These are phyloP conservation scores for Coniella lustricola DNA, from an alignment of 2,329 filamentous ascomycete genomes.

Conservation along the genomic window DNA sequence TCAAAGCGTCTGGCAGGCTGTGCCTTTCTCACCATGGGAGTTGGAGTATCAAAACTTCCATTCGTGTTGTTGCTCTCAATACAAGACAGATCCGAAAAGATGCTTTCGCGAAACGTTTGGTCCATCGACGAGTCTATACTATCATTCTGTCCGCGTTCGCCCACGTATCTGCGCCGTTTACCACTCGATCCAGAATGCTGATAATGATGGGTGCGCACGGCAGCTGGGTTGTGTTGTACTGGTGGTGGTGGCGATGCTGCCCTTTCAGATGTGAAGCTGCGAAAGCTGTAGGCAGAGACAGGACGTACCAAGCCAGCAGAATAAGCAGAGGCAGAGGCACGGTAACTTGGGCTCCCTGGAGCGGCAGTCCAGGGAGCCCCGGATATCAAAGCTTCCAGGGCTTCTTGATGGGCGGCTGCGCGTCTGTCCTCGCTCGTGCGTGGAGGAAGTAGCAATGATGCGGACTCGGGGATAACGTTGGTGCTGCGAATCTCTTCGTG, in stretches of 20 bases:
- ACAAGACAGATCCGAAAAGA: slow-evolving; percentile 12
- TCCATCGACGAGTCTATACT: slow-evolving; percentile 15
- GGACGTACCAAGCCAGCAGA: no score
- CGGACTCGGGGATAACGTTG: slow-evolving; percentile 18
- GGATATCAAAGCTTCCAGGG: slow-evolving; percentile 8
- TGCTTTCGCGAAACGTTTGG: slow-evolving; percentile 11
- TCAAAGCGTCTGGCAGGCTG: slow-evolving; percentile 1
- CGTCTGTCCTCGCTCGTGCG: slow-evolving; percentile 25
- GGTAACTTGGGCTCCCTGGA: neutral
- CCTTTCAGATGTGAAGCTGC: slow-evolving; percentile 7
- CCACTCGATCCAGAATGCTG: neutral
- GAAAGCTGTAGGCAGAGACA: slow-evolving; percentile 11
- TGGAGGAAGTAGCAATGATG: neutral
- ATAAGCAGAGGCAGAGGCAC: neutral
- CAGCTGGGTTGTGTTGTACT: slow-evolving; percentile 9
- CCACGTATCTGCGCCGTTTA: slow-evolving; percentile 1
- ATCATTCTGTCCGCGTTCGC: neutral
- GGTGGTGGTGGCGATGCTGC: neutral
- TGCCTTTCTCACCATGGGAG: neutral
- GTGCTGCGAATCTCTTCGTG: slow-evolving; percentile 22
- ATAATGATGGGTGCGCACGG: neutral
- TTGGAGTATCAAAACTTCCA: neutral
- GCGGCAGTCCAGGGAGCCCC: neutral
- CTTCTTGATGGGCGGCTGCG: neutral
- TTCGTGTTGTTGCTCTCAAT: slow-evolving; percentile 9